Percentiles rank a stretch among this genome's conserved stretches.
These are phyloP conservation scores for Microbotryomycetes sp. DNA, from an alignment of 1,284 basidiomycete genomes.

Conservation along the genomic window DNA sequence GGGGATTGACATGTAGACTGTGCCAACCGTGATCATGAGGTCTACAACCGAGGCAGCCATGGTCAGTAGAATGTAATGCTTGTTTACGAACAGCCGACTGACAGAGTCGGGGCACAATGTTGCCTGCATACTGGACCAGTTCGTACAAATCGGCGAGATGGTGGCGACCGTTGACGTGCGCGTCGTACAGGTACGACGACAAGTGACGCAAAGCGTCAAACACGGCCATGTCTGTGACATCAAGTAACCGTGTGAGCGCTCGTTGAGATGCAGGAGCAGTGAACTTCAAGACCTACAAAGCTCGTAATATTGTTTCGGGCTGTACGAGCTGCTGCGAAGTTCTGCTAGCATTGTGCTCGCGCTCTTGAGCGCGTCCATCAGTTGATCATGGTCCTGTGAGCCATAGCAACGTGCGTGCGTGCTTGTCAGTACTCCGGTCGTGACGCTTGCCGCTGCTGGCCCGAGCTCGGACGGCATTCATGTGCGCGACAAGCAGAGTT, in stretches of 20 bases:
- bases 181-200: conserved; percentile 75
- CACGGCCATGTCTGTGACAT: conserved; percentile 76
- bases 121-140: conserved; percentile 89
- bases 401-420: neutral
- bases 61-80: conserved; percentile 42
- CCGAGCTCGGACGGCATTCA: neutral
- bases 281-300: conserved; percentile 58
- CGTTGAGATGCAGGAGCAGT: conserved; percentile 20
- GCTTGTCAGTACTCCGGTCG: no score
- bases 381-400: conserved; percentile 74
- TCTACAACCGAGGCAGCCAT: conserved; percentile 47
- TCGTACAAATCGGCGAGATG: conserved; percentile 95
- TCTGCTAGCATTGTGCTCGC: conserved; percentile 93
- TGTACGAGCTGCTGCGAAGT: conserved; percentile 79
- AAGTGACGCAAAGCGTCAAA: conserved; percentile 89
- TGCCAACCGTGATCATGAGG: conserved; percentile 96
- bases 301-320: conserved; percentile 92
- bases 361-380: conserved; percentile 94
- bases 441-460: no score
- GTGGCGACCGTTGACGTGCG: conserved; percentile 77
- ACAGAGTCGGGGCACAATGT: conserved; percentile 67
- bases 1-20: conserved; percentile 93
- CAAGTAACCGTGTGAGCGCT: conserved; percentile 4
- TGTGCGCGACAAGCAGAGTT: neutral
- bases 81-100: neutral